Percentiles rank a stretch among this genome's conserved stretches.
Conservation (phyloP, 1,284 basidiomycete species). For the Singerocomus inundabilis region DNA sequence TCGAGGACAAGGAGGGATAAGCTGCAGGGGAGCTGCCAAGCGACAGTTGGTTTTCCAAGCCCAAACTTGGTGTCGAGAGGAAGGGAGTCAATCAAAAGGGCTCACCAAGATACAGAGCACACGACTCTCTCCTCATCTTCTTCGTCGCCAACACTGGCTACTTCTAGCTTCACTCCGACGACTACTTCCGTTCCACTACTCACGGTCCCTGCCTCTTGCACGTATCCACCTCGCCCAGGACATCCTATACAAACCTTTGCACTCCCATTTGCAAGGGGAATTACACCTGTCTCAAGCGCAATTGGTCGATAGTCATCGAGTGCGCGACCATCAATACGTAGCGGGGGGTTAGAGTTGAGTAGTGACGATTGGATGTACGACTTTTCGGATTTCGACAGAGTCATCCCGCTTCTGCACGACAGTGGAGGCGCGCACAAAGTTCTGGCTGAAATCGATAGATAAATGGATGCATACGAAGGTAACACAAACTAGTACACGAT, state of each 20-base stretch:
- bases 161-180: slow-evolving; percentile 68
- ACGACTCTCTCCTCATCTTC: slow-evolving; percentile 57
- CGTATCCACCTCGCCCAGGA: slow-evolving; percentile 52
- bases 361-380: slow-evolving; percentile 70
- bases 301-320: slow-evolving; percentile 63
- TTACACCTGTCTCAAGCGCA: slow-evolving; percentile 70
- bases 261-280: slow-evolving; percentile 77
- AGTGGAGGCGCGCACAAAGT: no score
- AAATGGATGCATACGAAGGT: no score
- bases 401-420: no score
- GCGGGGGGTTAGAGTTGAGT: slow-evolving; percentile 48
- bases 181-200: slow-evolving; percentile 33
- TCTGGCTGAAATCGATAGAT: no score
- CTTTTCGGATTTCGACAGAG: slow-evolving; percentile 71
- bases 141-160: slow-evolving; percentile 51
- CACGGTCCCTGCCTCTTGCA: slow-evolving; percentile 26
- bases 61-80: background rate
- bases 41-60: slow-evolving; percentile 32
- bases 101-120: slow-evolving; percentile 74
- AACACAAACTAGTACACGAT: no score
- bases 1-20: slow-evolving; percentile 62
- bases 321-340: slow-evolving; percentile 66
- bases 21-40: slow-evolving; percentile 66
- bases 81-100: slow-evolving; percentile 12
- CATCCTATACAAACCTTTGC: slow-evolving; percentile 68